phyloP scores from a whole-genome alignment of 495 filamentous ascomycete genomes.

The Aeminium ludgeri region DNA sequence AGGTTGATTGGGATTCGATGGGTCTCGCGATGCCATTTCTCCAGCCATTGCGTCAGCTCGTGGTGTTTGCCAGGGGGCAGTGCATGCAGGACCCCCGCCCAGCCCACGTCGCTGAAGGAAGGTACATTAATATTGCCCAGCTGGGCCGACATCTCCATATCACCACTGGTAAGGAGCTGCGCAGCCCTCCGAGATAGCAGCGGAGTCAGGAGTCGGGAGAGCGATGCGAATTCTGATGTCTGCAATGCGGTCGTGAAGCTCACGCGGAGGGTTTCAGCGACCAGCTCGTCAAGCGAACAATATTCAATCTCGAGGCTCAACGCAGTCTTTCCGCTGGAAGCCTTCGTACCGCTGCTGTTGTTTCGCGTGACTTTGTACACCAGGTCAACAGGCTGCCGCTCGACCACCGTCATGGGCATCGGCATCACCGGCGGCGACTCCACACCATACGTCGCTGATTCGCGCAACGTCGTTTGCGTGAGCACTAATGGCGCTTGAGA shows the following conservation, averaged over 20 bases:
- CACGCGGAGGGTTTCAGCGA: conserved; percentile 29
- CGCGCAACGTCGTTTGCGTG: conserved; percentile 48
- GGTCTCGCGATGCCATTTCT: conserved; percentile 22
- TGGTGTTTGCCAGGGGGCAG: conserved; percentile 15
- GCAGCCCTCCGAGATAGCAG: conserved; percentile 19
- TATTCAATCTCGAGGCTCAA: conserved; percentile 63
- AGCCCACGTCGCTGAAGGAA: conserved; percentile 21
- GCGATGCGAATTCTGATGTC: conserved; percentile 28
- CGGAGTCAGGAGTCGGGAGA: conserved; percentile 33
- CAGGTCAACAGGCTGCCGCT: conserved; percentile 65
- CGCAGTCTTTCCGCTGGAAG: conserved; percentile 20
- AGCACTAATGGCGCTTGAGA: conserved; percentile 57
- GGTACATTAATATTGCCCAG: conserved; percentile 15
- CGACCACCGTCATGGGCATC: conserved; percentile 48
- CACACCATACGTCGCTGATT: conserved; percentile 52
- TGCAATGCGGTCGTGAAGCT: conserved; percentile 29
- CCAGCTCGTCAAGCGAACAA: conserved; percentile 53
- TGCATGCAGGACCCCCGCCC: conserved; percentile 18
- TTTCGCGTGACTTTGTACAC: conserved; percentile 52
- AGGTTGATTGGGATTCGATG: conserved; percentile 1
- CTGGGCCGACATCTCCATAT: conserved; percentile 18
- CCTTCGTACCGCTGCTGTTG: conserved; percentile 1
- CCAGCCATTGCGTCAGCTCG: conserved; percentile 19
- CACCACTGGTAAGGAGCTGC: conserved; percentile 10
- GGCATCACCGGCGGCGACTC: conserved; percentile 34